Evolutionary conservation across 169 alveolate genomes (phyloP).

Genomic region (Blepharisma undulans): DNA sequence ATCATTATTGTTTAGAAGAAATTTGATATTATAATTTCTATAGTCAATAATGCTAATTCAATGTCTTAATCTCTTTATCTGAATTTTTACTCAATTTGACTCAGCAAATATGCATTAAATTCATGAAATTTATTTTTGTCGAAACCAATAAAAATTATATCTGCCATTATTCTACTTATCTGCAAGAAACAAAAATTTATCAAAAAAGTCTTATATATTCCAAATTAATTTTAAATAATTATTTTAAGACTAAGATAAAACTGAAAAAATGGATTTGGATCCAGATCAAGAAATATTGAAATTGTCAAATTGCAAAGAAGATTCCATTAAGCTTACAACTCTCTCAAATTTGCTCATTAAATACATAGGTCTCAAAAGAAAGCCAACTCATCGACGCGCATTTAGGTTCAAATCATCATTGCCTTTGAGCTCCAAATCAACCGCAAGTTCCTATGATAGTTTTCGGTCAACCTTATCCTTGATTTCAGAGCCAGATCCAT

Average conservation of each 20-base stretch:
- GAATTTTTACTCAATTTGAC: no score
- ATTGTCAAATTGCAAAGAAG: neutral
- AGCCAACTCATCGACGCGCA: neutral
- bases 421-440: neutral
- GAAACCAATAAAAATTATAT: no score
- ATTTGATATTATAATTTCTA: no score
- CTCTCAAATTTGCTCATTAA: neutral
- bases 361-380: neutral
- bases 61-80: no score
- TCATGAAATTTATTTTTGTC: no score
- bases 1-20: no score
- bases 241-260: neutral
- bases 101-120: no score
- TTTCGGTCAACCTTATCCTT: neutral
- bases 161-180: neutral
- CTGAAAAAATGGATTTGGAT: neutral
- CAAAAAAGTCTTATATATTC: neutral
- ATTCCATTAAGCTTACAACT: neutral
- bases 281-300: neutral
- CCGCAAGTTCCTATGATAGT: neutral
- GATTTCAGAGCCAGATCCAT: neutral
- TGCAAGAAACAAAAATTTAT: neutral
- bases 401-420: neutral
- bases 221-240: no score
- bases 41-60: no score